Evolutionary conservation across 2,329 filamentous ascomycete species (phyloP).

Genomic region (Verticillium dahliae): DNA sequence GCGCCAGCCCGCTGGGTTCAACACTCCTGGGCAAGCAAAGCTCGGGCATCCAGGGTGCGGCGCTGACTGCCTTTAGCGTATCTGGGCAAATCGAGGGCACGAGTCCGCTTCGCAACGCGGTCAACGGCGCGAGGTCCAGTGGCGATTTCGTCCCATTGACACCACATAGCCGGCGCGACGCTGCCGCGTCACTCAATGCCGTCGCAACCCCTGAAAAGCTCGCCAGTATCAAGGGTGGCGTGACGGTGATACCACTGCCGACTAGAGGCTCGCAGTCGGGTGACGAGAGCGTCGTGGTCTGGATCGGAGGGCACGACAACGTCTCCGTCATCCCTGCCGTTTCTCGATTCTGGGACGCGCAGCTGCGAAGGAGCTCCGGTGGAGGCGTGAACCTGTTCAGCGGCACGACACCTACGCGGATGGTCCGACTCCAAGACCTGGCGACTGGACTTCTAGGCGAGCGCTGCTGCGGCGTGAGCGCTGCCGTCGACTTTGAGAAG

Average conservation of each 20-base stretch:
- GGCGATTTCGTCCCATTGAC: slow-evolving; percentile 59
- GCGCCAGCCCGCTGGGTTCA: slow-evolving; percentile 40
- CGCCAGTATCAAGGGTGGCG: slow-evolving; percentile 43
- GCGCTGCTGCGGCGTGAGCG: slow-evolving; percentile 44
- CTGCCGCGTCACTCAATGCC: slow-evolving; percentile 35
- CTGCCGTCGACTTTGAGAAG: slow-evolving; percentile 30
- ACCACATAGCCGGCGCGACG: slow-evolving; percentile 52
- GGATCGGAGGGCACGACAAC: slow-evolving; percentile 50
- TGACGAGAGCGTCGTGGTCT: slow-evolving; percentile 50
- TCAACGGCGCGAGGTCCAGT: slow-evolving; percentile 27
- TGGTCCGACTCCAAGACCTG: slow-evolving; percentile 49
- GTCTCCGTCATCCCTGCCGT: slow-evolving; percentile 50
- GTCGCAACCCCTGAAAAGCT: slow-evolving; percentile 42
- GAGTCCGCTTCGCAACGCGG: slow-evolving; percentile 41
- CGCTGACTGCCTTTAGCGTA: slow-evolving; percentile 50
- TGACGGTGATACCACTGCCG: slow-evolving; percentile 41
- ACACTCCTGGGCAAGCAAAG: slow-evolving; percentile 43
- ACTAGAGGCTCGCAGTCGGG: slow-evolving; percentile 32
- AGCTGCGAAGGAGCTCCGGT: slow-evolving; percentile 43
- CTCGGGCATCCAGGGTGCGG: slow-evolving; percentile 48
- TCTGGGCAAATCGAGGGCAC: slow-evolving; percentile 57
- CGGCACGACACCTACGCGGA: slow-evolving; percentile 46
- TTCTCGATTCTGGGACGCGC: slow-evolving; percentile 53
- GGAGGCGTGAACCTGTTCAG: slow-evolving; percentile 49
- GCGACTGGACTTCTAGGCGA: slow-evolving; percentile 49